Percentiles rank a stretch among this genome's conserved stretches.
These are phyloP conservation scores for Hydrangea macrophylla DNA, from an alignment of 148 eudicot species.

Conservation along the genomic window DNA sequence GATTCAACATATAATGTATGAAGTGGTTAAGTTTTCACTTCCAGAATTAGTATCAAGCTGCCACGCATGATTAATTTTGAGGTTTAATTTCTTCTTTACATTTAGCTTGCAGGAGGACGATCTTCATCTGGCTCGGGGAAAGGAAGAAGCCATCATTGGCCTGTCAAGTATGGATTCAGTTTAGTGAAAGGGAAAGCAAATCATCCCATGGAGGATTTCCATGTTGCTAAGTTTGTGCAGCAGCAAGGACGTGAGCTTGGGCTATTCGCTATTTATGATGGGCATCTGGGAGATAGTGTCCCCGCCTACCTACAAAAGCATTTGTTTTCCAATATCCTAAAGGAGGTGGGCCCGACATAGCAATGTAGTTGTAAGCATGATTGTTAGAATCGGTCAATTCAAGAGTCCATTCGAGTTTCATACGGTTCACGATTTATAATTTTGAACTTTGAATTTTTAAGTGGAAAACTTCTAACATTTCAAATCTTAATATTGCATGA, in stretches of 20 bases:
- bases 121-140: slow-evolving; percentile 54
- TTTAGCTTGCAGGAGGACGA: slow-evolving; percentile 46
- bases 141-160: slow-evolving; percentile 47
- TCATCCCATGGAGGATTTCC: slow-evolving; percentile 80
- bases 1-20: too few species aligned
- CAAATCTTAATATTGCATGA: too few species aligned
- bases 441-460: background rate
- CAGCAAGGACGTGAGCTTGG: slow-evolving; percentile 59
- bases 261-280: slow-evolving; percentile 76
- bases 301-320: slow-evolving; percentile 75
- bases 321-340: slow-evolving; percentile 60
- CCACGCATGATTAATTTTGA: background rate
- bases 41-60: background rate
- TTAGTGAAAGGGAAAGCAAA: slow-evolving; percentile 67
- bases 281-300: slow-evolving; percentile 70
- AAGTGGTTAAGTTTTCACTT: background rate
- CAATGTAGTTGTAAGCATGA: too few species aligned
- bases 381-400: too few species aligned
- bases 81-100: background rate
- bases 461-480: too few species aligned
- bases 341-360: slow-evolving; percentile 76
- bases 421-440: too few species aligned
- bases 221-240: slow-evolving; percentile 62
- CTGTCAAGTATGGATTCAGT: slow-evolving; percentile 53
- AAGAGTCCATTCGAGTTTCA: too few species aligned